Base-by-base conservation (phyloP, 768 basidiomycete genomes). In the Lepiota subincarnata region DNA sequence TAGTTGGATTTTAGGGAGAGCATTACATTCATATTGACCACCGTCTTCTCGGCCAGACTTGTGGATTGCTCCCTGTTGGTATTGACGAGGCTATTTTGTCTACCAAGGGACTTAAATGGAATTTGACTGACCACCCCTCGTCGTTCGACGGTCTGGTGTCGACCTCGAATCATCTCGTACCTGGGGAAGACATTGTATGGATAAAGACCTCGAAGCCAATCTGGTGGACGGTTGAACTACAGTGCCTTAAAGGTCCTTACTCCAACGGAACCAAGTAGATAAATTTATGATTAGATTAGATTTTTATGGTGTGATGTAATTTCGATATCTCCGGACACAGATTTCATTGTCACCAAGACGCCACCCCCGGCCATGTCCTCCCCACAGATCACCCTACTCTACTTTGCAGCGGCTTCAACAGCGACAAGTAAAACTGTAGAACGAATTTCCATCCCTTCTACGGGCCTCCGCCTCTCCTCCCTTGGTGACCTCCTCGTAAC, bases 21-120 rank as follows among this genome's bases (percentile, higher is more conserved):
- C 96, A 98, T 65, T 64, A 68, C 4, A 89, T 99, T 54, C 65
- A 75, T 10, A 77, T 98, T 40, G 85, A 95, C 61, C 88, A 91
- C 59, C 61, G 68, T 0, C 59, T 84, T 7, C 72, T 97, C 37
- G 96, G 95, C 0, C 81, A 82, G 47, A 98, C 95, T 0, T 99
- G 97, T 65, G 97, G 95, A 0, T 78, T 98, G n/a, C 79, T 99
- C 8, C 97, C 97, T 0, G 80, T 98, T 2, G 97, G 95, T 0
- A 71, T 94, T 12, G 85, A 85, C 24, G 78, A 75, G 4, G 87
- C 93, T 0, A 68, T 81, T 13, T 72, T 98, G n/a, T 81, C 87
- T 2, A 98, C 94, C 0, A 78, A 70, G 0, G 97, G 97, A 0
- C 74, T 98, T 31, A 76, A 82, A 59, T 99, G 97, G 97, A 87